These are phyloP conservation scores for Zygoascus bituminiphila DNA, from an alignment of 805 yeast species.

Conservation along the genomic window DNA sequence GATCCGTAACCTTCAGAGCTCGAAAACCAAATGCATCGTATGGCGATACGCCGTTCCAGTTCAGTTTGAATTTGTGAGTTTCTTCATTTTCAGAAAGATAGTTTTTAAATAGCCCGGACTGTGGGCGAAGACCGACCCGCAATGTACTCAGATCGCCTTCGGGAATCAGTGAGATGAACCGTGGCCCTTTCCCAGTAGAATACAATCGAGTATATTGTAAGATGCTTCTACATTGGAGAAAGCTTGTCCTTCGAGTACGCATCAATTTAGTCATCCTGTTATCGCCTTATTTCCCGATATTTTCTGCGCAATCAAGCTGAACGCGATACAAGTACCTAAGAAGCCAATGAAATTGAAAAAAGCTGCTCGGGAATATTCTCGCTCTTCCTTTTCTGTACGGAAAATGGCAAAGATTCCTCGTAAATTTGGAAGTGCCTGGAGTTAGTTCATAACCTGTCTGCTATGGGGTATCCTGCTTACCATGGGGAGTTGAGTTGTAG, in stretches of 20 bases:
- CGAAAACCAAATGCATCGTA: constrained; percentile 6
- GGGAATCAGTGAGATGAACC: background rate
- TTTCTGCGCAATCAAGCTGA: constrained; percentile 67
- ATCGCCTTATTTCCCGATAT: constrained; percentile 12
- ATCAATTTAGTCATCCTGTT: background rate
- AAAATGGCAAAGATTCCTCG: constrained; percentile 74
- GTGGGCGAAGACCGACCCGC: background rate
- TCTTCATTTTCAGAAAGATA: constrained; percentile 1
- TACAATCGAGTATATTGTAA: too few relatives aligned
- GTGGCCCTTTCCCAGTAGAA: too few relatives aligned
- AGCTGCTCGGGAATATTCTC: constrained; percentile 66
- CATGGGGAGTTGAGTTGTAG: background rate
- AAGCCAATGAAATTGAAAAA: constrained; percentile 60
- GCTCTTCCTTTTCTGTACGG: constrained; percentile 79
- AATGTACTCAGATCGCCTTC: background rate
- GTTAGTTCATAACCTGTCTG: background rate
- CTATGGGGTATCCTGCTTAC: background rate
- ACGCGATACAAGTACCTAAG: constrained; percentile 69
- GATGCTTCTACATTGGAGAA: too few relatives aligned
- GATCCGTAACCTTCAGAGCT: constrained; percentile 18
- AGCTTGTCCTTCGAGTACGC: too few relatives aligned
- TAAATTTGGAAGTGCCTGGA: constrained; percentile 58
- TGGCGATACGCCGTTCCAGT: constrained; percentile 7
- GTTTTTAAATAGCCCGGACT: background rate
- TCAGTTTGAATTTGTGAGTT: background rate